These are phyloP conservation scores for Fusarium luffae DNA, from an alignment of 2,329 filamentous ascomycete genomes.

Conservation along the genomic window DNA sequence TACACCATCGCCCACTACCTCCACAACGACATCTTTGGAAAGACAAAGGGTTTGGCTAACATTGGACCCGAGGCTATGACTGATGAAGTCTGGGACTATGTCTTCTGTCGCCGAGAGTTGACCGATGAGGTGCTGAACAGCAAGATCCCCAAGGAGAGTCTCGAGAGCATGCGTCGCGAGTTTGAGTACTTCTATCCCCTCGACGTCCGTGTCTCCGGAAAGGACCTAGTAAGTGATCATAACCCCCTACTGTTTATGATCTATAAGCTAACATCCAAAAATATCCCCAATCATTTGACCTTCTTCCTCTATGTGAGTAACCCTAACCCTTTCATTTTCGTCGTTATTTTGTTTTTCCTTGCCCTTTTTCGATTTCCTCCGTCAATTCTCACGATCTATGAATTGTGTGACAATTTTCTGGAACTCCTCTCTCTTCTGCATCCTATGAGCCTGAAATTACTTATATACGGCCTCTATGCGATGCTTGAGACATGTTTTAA, in stretches of 20 bases:
- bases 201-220: constrained; percentile 87
- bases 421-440: neutral
- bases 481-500: neutral
- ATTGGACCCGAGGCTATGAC: constrained; percentile 88
- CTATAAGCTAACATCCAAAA: neutral
- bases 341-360: neutral
- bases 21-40: constrained; percentile 88
- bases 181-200: constrained; percentile 98
- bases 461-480: neutral
- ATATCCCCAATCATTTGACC: constrained; percentile 86
- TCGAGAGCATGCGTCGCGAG: constrained; percentile 86
- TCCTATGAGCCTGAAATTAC: neutral
- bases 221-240: constrained; percentile 65
- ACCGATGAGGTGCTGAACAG: constrained; percentile 74
- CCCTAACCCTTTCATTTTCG: neutral
- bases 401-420: neutral
- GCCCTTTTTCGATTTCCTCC: neutral
- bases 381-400: rapidly evolving
- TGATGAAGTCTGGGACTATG: constrained; percentile 95
- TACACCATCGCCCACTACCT: constrained; percentile 75
- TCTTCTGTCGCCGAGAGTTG: constrained; percentile 82
- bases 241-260: too few species aligned
- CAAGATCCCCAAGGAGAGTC: constrained; percentile 77
- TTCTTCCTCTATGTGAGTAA: constrained; percentile 85
- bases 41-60: constrained; percentile 73